Evolutionary conservation across 116 monocot genomes (phyloP).

Genomic region (Papilionanthe hybrid): DNA sequence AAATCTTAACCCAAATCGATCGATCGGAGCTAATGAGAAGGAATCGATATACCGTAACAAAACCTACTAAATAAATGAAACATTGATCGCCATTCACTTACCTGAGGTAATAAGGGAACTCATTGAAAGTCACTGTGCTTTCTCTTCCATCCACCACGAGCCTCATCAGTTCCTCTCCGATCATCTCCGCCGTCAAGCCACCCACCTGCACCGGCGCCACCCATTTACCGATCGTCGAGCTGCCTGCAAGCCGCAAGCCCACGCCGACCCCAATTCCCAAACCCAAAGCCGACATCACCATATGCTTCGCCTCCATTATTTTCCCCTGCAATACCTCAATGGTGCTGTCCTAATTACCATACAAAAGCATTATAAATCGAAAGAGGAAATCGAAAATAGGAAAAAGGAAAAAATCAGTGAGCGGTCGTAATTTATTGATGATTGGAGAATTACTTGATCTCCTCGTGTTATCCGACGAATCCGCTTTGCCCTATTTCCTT

Average conservation of each 20-base stretch:
- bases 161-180: constrained; percentile 69
- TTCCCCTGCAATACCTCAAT: neutral
- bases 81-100: constrained; percentile 12
- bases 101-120: constrained; percentile 92
- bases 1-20: no score
- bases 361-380: neutral
- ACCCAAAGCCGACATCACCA: constrained; percentile 66
- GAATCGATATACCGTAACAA: neutral
- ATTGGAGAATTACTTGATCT: neutral
- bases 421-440: neutral
- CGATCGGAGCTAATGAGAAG: no score
- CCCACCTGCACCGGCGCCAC: constrained; percentile 13
- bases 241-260: constrained; percentile 53
- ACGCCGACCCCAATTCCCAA: constrained; percentile 65
- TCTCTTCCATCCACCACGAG: constrained; percentile 68
- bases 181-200: constrained; percentile 34
- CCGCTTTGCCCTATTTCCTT: neutral
- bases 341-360: neutral
- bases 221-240: constrained; percentile 53
- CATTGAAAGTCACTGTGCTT: constrained; percentile 66
- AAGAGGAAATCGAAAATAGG: neutral
- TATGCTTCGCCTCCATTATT: constrained; percentile 63
- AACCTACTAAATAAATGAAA: neutral
- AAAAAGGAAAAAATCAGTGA: neutral
- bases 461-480: constrained; percentile 1